phyloP scores from a whole-genome alignment of 2,329 filamentous ascomycete genomes.

The Chaetomium strumarium region DNA sequence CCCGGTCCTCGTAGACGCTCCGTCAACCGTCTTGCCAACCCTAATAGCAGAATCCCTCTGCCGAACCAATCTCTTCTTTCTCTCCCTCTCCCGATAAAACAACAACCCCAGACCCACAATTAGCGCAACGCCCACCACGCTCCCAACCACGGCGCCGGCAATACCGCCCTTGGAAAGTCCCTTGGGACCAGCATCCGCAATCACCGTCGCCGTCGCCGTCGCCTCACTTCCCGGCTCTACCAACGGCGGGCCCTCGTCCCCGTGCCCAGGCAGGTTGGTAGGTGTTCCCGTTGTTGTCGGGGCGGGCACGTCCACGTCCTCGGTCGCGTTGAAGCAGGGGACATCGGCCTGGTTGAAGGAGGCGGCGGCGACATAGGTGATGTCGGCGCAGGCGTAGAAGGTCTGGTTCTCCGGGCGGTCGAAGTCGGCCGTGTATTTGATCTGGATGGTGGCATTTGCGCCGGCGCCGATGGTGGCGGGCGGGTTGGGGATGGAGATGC shows the following conservation, averaged over 20 bases:
- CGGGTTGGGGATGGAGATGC: conserved; percentile 20
- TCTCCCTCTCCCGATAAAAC: conserved; percentile 19
- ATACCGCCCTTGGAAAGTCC: conserved; percentile 19
- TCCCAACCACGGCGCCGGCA: conserved; percentile 21
- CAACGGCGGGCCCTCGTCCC: conserved; percentile 15
- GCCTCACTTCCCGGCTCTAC: background rate
- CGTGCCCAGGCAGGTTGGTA: conserved; percentile 16
- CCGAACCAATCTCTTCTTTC: conserved; percentile 12
- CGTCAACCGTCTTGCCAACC: conserved; percentile 17
- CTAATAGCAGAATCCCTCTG: conserved; percentile 13
- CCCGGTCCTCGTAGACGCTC: background rate
- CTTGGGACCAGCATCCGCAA: background rate
- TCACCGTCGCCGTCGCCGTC: background rate
- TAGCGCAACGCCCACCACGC: conserved; percentile 11
- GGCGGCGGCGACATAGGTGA: conserved; percentile 35
- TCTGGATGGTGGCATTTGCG: conserved; percentile 43
- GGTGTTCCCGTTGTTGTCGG: conserved; percentile 18
- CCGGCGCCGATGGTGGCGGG: conserved; percentile 34
- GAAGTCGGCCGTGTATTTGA: conserved; percentile 42
- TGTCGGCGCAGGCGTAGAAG: conserved; percentile 46
- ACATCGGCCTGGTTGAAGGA: conserved; percentile 30
- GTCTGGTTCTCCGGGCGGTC: conserved; percentile 38
- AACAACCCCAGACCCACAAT: conserved; percentile 13
- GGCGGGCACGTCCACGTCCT: conserved; percentile 23
- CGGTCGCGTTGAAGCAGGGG: conserved; percentile 42